A percentile compares a stretch with the other conserved stretches of the same genome.
phyloP scores from a whole-genome alignment of 1,284 basidiomycete species.

The Ceratobasidium sp. region DNA sequence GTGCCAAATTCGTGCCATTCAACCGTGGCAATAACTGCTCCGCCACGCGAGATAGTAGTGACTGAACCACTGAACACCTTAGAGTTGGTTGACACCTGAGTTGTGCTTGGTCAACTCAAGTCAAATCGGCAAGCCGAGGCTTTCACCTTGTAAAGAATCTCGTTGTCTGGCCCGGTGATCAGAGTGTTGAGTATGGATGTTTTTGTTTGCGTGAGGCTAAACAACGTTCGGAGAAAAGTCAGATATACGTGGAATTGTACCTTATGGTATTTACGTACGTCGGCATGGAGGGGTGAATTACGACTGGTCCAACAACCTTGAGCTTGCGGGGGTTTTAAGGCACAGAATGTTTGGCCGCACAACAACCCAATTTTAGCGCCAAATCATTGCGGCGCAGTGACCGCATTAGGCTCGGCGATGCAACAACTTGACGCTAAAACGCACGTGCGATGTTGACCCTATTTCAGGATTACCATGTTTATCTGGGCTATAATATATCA shows the following conservation, averaged over 20 bases:
- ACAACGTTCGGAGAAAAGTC: background rate
- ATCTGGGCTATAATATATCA: no score
- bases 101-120: background rate
- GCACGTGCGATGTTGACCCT: no score
- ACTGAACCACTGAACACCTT: background rate
- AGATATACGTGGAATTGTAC: no score
- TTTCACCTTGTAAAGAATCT: slow-evolving; percentile 6
- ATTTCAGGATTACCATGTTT: background rate
- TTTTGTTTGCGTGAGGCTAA: slow-evolving; percentile 9
- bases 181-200: background rate
- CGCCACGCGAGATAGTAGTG: slow-evolving; percentile 5
- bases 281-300: background rate
- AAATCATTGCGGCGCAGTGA: slow-evolving; percentile 10
- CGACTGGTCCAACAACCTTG: background rate
- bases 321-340: background rate
- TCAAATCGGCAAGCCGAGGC: no score
- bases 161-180: background rate
- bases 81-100: background rate
- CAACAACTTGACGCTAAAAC: no score
- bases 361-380: no score
- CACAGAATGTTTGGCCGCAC: no score
- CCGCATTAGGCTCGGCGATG: no score
- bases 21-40: slow-evolving; percentile 1
- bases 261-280: slow-evolving; percentile 3
- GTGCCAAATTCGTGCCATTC: slow-evolving; percentile 25